These are phyloP conservation scores for Macrocystidia cucumis DNA, from an alignment of 1,284 basidiomycete genomes.

Conservation along the genomic window DNA sequence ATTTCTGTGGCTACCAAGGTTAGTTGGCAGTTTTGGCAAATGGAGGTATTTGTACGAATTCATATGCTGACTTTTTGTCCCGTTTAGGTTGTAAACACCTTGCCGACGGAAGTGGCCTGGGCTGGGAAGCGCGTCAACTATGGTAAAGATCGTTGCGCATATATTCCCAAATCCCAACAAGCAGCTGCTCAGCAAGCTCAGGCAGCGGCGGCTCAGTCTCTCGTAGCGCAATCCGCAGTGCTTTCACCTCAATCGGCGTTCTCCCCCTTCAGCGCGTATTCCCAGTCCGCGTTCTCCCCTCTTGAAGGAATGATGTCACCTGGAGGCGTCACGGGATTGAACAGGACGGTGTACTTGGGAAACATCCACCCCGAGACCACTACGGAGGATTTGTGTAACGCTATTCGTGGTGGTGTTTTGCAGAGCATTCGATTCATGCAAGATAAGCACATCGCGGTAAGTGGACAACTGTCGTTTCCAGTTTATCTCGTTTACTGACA, in stretches of 20 bases:
- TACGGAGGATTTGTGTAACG: conserved; percentile 89
- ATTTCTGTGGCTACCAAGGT: conserved; percentile 92
- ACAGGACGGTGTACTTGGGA: conserved; percentile 88
- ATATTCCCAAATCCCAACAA: conserved; percentile 87
- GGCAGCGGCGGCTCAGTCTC: conserved; percentile 73
- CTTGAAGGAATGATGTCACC: conserved; percentile 36
- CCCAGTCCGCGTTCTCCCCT: conserved; percentile 41
- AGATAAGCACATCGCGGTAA: conserved; percentile 89
- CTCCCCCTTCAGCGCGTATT: conserved; percentile 49
- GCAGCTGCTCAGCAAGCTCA: conserved; percentile 76
- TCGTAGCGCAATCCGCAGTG: conserved; percentile 56
- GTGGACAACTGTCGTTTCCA: conserved; percentile 20
- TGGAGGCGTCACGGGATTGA: conserved; percentile 45
- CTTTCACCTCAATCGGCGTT: conserved; percentile 25
- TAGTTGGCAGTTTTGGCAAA: conserved; percentile 10
- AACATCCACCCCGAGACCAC: conserved; percentile 93
- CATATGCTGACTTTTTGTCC: conserved; percentile 7
- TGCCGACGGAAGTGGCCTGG: conserved; percentile 86
- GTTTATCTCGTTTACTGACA: conserved; percentile 7
- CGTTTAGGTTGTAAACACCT: conserved; percentile 87
- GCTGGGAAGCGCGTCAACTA: conserved; percentile 93
- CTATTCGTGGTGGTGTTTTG: conserved; percentile 86
- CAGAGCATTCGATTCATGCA: conserved; percentile 89
- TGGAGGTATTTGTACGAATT: no score
- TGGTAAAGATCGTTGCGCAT: conserved; percentile 93